Evolutionary conservation across 176 grass and related monocot species (phyloP).

Genomic region (Carex pumila): DNA sequence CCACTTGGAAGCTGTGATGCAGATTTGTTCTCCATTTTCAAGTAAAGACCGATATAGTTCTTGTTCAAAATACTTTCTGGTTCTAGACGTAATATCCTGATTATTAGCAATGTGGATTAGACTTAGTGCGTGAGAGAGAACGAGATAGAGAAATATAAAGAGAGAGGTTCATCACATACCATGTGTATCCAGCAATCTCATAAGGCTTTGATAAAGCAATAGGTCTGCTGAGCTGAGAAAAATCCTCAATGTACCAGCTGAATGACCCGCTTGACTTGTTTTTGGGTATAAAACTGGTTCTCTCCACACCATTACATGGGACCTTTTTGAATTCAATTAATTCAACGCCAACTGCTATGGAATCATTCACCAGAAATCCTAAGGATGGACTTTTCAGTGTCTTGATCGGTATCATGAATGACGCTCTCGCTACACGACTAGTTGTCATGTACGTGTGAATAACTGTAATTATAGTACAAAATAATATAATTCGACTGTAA

Average conservation of each 20-base stretch:
- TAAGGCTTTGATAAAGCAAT: not conserved
- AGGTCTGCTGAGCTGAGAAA: not conserved
- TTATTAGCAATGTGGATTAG: not conserved
- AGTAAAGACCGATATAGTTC: not conserved
- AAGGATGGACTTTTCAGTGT: not conserved
- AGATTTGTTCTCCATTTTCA: not conserved
- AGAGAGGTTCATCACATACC: not conserved
- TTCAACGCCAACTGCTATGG: constrained; percentile 25
- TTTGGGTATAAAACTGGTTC: not conserved
- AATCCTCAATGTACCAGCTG: not conserved
- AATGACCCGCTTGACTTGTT: not conserved
- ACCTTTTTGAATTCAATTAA: constrained; percentile 4
- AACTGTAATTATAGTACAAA: not conserved
- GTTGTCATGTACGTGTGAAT: constrained; percentile 15
- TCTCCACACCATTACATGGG: not conserved
- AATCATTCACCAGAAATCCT: constrained; percentile 21
- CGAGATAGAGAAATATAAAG: not conserved
- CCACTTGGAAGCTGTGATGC: not conserved
- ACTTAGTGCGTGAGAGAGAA: not conserved
- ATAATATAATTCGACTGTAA: not conserved
- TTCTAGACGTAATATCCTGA: not conserved
- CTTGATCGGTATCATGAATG: constrained; percentile 26
- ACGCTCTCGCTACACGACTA: constrained; percentile 1
- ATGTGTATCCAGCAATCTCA: not conserved
- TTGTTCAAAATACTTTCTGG: not conserved